Conservation (phyloP, 306 rosid genomes). For the Malus sylvestris region DNA sequence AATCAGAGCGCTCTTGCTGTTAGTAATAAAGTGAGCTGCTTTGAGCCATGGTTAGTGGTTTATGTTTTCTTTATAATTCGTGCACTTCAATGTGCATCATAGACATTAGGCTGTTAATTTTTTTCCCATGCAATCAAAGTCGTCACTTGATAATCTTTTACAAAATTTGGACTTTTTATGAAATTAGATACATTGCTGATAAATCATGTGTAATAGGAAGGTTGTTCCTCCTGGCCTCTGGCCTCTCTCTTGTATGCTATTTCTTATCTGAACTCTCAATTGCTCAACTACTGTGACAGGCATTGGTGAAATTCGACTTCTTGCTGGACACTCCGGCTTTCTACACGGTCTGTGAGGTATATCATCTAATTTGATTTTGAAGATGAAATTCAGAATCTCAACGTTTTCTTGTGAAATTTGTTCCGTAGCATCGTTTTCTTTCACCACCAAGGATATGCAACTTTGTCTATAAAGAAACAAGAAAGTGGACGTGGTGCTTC, state of each 20-base stretch:
- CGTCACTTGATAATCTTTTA: too few species aligned
- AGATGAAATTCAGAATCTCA: too few species aligned
- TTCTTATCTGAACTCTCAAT: conserved; percentile 2
- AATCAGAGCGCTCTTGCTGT: conserved; percentile 62
- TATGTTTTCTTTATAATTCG: not conserved
- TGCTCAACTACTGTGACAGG: conserved; percentile 40
- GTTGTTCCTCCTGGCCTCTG: not conserved
- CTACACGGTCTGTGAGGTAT: too few species aligned
- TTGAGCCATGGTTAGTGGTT: not conserved
- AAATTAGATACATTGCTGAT: not conserved
- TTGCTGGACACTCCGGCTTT: too few species aligned
- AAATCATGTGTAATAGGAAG: not conserved
- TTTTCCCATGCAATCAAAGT: too few species aligned
- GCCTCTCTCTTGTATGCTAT: not conserved
- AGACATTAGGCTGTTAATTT: not conserved
- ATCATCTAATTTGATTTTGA: too few species aligned
- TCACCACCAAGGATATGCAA: too few species aligned
- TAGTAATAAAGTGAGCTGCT: not conserved
- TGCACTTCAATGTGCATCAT: not conserved
- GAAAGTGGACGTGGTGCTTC: too few species aligned
- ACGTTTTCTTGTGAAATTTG: too few species aligned
- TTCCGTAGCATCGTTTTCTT: too few species aligned
- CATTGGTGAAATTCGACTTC: conserved; percentile 27
- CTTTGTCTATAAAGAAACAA: too few species aligned
- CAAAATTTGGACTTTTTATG: too few species aligned